Evolutionary conservation across 1,139 yeast species (phyloP).

Genomic region (Zygoascus meyerae): DNA sequence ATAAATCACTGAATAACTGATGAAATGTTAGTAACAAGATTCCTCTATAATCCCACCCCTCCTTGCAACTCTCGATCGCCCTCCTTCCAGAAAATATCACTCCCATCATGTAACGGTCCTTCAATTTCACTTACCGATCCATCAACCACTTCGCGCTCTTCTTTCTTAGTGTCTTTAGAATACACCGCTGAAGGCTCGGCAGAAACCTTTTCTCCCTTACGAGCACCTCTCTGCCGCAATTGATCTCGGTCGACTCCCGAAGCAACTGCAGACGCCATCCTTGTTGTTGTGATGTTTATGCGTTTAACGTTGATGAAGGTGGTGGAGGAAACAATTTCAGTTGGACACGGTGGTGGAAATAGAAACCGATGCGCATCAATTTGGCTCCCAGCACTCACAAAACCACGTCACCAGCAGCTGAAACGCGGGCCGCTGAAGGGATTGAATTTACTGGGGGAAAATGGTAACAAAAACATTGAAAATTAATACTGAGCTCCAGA

Average conservation of each 20-base stretch:
- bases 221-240: slow-evolving; percentile 13
- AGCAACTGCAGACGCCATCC: slow-evolving; percentile 18
- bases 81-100: no score
- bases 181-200: slow-evolving; percentile 7
- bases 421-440: neutral
- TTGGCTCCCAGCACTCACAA: neutral
- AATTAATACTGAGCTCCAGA: no score
- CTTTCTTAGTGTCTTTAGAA: neutral
- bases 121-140: slow-evolving; percentile 12
- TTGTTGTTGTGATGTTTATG: slow-evolving; percentile 3
- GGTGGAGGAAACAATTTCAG: slow-evolving; percentile 3
- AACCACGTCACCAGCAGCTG: neutral
- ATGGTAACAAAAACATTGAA: no score
- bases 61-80: no score
- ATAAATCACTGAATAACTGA: neutral
- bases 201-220: slow-evolving; percentile 1
- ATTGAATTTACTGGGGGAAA: no score
- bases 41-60: no score
- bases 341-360: slow-evolving; percentile 10
- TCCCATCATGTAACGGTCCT: neutral
- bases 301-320: neutral
- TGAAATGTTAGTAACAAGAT: no score
- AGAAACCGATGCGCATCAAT: neutral
- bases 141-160: slow-evolving; percentile 7
- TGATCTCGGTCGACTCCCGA: slow-evolving; percentile 18